phyloP scores from a whole-genome alignment of 2,329 filamentous ascomycete species.

The Arthroderma uncinatum region DNA sequence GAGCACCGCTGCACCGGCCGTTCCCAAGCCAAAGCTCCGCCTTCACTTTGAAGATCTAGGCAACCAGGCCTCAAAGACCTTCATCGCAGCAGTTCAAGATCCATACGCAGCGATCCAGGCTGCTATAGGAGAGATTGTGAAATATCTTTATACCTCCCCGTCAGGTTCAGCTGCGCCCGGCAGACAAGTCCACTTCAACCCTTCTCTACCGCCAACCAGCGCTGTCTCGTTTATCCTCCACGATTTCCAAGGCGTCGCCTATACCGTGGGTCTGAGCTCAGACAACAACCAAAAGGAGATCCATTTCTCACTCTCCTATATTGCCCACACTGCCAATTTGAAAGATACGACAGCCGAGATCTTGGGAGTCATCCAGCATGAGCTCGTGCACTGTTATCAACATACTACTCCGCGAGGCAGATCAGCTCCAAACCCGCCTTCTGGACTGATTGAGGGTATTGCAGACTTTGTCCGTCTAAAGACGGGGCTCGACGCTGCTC shows the following conservation, averaged over 20 bases:
- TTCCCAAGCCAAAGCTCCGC: constrained; percentile 27
- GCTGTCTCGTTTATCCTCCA: constrained; percentile 76
- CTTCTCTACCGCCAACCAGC: constrained; percentile 52
- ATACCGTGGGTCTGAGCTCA: constrained; percentile 69
- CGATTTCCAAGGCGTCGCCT: constrained; percentile 73
- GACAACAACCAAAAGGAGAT: constrained; percentile 88
- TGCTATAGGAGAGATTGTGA: constrained; percentile 58
- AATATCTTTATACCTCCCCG: constrained; percentile 53
- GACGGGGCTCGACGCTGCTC: constrained; percentile 61
- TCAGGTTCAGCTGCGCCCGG: constrained; percentile 16
- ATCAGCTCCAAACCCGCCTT: constrained; percentile 37
- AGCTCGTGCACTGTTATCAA: constrained; percentile 92
- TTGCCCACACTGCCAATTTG: constrained; percentile 33
- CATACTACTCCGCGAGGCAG: constrained; percentile 49
- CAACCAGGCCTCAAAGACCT: constrained; percentile 48
- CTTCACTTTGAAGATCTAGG: constrained; percentile 26
- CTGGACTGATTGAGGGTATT: constrained; percentile 78
- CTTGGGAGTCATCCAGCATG: constrained; percentile 73
- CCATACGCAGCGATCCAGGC: constrained; percentile 47
- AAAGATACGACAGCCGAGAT: constrained; percentile 48
- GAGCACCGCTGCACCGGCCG: not conserved
- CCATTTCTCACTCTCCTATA: constrained; percentile 71
- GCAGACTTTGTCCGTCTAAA: constrained; percentile 84
- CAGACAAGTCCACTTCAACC: constrained; percentile 19
- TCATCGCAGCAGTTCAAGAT: constrained; percentile 56